phyloP scores from a whole-genome alignment of 176 grass and related monocot genomes.

The Phoenix roebelenii region DNA sequence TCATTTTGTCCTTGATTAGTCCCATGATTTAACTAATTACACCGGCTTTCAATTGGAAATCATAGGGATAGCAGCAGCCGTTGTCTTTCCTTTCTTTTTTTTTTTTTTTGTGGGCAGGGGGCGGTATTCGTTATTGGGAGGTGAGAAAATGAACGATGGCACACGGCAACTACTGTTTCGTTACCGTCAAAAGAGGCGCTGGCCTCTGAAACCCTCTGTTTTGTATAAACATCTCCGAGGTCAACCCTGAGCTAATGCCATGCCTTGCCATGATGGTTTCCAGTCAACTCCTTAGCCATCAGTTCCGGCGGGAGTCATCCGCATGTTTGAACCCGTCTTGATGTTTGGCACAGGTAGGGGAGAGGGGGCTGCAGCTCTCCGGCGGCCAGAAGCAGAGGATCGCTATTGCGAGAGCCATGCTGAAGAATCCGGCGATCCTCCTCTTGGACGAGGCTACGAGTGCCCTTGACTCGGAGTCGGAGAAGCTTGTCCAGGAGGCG shows the following conservation, averaged over 20 bases:
- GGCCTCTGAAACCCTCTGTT: too few relatives aligned
- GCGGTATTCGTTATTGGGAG: too few relatives aligned
- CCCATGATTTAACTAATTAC: neutral
- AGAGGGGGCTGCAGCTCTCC: conserved; percentile 63
- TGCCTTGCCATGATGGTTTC: neutral
- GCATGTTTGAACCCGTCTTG: neutral
- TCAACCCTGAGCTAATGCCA: too few relatives aligned
- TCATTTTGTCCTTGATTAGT: conserved; percentile 2
- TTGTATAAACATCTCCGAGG: too few relatives aligned
- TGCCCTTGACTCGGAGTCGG: conserved; percentile 61
- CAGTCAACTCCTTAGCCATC: neutral
- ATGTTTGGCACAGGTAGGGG: conserved; percentile 34
- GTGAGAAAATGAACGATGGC: too few relatives aligned
- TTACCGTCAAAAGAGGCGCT: too few relatives aligned
- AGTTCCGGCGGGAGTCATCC: neutral
- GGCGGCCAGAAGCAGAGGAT: conserved; percentile 81
- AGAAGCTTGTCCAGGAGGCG: conserved; percentile 73
- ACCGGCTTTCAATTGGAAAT: too few relatives aligned
- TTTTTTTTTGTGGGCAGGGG: too few relatives aligned
- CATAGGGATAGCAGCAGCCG: too few relatives aligned
- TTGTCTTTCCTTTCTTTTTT: too few relatives aligned
- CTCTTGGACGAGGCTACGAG: conserved; percentile 78
- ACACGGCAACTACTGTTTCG: too few relatives aligned
- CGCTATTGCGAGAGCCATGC: conserved; percentile 78
- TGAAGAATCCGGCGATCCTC: conserved; percentile 69